phyloP scores from a whole-genome alignment of 176 grass and related monocot genomes.

The Rhipidocladum racemiflorum region DNA sequence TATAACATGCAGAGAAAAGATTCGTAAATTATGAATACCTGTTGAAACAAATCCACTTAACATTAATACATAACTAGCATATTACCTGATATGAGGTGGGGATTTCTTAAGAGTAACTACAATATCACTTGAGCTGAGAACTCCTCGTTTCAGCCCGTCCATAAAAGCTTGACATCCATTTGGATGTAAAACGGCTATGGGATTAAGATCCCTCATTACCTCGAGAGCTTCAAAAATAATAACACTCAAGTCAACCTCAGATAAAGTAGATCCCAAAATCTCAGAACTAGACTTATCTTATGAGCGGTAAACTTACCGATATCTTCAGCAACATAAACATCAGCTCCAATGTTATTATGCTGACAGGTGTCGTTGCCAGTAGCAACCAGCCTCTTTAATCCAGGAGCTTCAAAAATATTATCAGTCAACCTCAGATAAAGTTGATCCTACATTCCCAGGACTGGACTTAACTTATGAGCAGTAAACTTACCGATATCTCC shows the following conservation, averaged over 20 bases:
- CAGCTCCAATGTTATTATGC: too few relatives aligned
- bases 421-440: not conserved
- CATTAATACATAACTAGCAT: not conserved
- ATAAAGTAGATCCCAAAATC: too few relatives aligned
- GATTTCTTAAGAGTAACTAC: conserved; percentile 68
- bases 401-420: too few relatives aligned
- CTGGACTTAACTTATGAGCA: too few relatives aligned
- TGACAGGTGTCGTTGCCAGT: too few relatives aligned
- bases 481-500: too few relatives aligned
- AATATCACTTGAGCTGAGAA: conserved; percentile 64
- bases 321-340: too few relatives aligned
- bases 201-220: conserved; percentile 14
- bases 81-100: conserved; percentile 82
- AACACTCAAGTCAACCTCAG: conserved; percentile 52
- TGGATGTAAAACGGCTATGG: conserved; percentile 16
- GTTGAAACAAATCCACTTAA: not conserved
- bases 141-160: conserved; percentile 56
- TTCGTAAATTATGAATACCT: not conserved
- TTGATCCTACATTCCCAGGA: too few relatives aligned
- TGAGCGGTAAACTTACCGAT: too few relatives aligned
- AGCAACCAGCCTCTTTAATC: too few relatives aligned
- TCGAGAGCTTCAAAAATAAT: conserved; percentile 25
- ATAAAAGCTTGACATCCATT: conserved; percentile 50
- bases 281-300: too few relatives aligned
- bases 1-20: too few relatives aligned